Conservation (phyloP, 2,329 filamentous ascomycete species). For the Ophiostoma tasmaniense region DNA sequence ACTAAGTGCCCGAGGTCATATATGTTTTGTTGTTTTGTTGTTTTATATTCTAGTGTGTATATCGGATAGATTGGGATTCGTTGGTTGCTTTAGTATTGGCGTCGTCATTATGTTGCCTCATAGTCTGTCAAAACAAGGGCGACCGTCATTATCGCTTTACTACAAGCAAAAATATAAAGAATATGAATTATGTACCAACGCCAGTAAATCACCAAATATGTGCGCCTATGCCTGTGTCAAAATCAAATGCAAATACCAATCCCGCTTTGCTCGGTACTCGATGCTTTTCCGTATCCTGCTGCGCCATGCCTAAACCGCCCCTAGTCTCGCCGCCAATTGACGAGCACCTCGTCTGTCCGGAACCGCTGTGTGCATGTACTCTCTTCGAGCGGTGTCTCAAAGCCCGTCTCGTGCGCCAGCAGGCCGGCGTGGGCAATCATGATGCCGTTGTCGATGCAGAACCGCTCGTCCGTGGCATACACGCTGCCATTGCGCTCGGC, state of each 20-base stretch:
- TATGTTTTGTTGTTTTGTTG: background rate
- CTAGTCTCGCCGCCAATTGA: slow-evolving; percentile 64
- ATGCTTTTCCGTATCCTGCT: background rate
- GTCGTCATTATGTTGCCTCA: background rate
- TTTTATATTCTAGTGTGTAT: background rate
- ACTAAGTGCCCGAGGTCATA: background rate
- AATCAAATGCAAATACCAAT: background rate
- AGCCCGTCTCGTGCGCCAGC: slow-evolving; percentile 74
- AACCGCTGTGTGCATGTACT: slow-evolving; percentile 80
- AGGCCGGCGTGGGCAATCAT: slow-evolving; percentile 98
- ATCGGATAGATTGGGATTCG: background rate
- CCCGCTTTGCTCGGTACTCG: background rate
- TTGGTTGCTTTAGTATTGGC: background rate
- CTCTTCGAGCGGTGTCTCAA: slow-evolving; percentile 63
- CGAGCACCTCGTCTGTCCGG: slow-evolving; percentile 71
- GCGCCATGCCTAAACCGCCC: background rate
- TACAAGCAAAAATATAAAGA: background rate
- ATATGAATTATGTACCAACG: background rate
- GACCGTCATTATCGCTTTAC: background rate
- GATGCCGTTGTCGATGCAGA: slow-evolving; percentile 98
- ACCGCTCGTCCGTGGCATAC: slow-evolving; percentile 91
- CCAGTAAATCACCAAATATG: background rate
- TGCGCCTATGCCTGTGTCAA: background rate
- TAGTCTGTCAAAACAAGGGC: background rate
- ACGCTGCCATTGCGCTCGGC: slow-evolving; percentile 79